Evolutionary conservation across 257 asterid species (phyloP).

Genomic region (Linaria vulgaris): DNA sequence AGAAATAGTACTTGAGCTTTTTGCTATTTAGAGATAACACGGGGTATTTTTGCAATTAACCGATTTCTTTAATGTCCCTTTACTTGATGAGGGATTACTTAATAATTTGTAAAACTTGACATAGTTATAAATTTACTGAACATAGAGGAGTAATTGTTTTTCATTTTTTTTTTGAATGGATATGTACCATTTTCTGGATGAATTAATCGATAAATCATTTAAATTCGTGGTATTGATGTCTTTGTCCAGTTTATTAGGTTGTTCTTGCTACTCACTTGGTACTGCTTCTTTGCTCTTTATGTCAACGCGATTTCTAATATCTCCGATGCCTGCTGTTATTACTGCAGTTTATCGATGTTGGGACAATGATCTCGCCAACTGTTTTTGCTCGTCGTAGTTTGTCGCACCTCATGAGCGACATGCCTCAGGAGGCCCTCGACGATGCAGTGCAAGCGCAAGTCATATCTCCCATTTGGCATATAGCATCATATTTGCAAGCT

Average conservation of each 20-base stretch:
- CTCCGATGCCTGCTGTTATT: background rate
- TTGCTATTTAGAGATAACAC: no score
- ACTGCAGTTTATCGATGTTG: constrained; percentile 65
- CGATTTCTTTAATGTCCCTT: no score
- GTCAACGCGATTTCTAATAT: background rate
- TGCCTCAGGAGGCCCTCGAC: constrained; percentile 61
- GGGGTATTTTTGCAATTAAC: no score
- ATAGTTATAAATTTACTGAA: no score
- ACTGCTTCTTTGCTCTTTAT: no score
- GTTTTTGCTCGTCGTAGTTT: constrained; percentile 64
- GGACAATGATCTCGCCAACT: constrained; percentile 80
- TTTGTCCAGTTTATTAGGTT: background rate
- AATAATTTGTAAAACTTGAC: no score
- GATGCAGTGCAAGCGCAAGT: constrained; percentile 78
- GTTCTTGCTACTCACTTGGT: no score
- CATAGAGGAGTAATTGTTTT: background rate
- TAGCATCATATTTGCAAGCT: constrained; percentile 67
- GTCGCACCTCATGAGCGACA: constrained; percentile 60
- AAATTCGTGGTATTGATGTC: background rate
- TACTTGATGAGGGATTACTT: no score
- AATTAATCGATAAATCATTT: background rate
- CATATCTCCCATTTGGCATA: constrained; percentile 70
- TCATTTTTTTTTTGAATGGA: background rate
- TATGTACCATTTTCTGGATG: background rate
- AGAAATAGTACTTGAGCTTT: no score